A percentile compares a stretch with the other conserved stretches of the same genome.
phyloP scores from a whole-genome alignment of 495 filamentous ascomycete genomes.

The Neurospora cerealis region DNA sequence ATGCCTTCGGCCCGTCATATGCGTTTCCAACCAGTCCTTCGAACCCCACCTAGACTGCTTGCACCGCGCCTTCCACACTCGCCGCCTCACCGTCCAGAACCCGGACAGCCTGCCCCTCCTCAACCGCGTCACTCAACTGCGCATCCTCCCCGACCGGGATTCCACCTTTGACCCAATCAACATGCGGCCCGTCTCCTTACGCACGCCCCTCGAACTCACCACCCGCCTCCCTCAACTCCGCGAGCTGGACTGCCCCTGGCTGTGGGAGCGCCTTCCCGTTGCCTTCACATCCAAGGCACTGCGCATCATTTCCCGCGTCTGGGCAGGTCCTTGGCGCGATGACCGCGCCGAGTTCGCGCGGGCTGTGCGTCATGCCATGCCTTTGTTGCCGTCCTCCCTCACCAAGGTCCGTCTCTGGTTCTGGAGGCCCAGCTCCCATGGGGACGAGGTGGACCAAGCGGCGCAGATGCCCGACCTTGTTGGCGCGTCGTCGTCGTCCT shows the following conservation, averaged over 20 bases:
- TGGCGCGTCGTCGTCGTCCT: conserved; percentile 1
- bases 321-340: conserved; percentile 19
- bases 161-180: neutral
- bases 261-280: conserved; percentile 15
- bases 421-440: conserved; percentile 9
- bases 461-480: conserved; percentile 16
- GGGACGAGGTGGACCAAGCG: conserved; percentile 11
- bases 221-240: conserved; percentile 10
- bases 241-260: conserved; percentile 15
- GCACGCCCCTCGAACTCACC: conserved; percentile 12
- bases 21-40: conserved; percentile 6
- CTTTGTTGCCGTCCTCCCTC: conserved; percentile 9
- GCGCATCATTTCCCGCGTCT: conserved; percentile 12
- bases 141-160: conserved; percentile 6
- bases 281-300: conserved; percentile 7
- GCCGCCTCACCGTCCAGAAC: conserved; percentile 13
- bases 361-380: conserved; percentile 6
- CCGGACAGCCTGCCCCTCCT: conserved; percentile 9
- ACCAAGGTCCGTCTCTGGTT: conserved; percentile 14
- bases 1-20: neutral
- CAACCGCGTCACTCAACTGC: conserved; percentile 9
- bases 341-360: conserved; percentile 16
- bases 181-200: conserved; percentile 10
- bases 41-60: conserved; percentile 10
- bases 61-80: conserved; percentile 15